phyloP scores from a whole-genome alignment of 352 stramenopile genomes.

The Chloridella minuta region DNA sequence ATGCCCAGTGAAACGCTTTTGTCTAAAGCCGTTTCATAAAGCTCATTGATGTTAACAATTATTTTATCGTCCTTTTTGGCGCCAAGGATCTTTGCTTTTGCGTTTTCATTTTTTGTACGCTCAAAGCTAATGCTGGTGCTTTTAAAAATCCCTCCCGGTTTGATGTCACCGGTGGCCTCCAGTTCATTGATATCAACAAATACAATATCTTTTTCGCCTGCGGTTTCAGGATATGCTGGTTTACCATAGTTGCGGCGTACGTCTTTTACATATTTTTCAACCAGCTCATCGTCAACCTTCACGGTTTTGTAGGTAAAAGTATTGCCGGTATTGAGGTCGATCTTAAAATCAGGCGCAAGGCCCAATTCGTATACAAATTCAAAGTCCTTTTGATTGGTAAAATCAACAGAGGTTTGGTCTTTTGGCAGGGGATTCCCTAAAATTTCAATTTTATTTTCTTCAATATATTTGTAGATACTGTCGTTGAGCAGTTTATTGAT shows the following conservation, averaged over 20 bases:
- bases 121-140: not conserved
- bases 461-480: not conserved
- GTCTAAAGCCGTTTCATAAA: not conserved
- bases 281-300: not conserved
- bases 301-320: not conserved
- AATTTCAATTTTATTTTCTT: slow-evolving; percentile 7
- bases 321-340: not conserved
- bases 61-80: not conserved
- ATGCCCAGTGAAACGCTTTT: not conserved
- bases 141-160: not conserved
- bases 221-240: not conserved
- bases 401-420: not conserved
- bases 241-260: not conserved
- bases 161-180: not conserved
- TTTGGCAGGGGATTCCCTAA: not conserved
- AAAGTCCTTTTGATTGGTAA: not conserved
- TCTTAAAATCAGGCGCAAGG: not conserved
- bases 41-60: not conserved
- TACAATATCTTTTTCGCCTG: not conserved
- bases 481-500: not conserved
- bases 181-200: slow-evolving; percentile 4
- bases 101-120: not conserved
- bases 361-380: not conserved
- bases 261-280: not conserved
- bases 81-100: not conserved